These are phyloP conservation scores for Hypoxylon sp. DNA, from an alignment of 2,329 filamentous ascomycete genomes.

Conservation along the genomic window DNA sequence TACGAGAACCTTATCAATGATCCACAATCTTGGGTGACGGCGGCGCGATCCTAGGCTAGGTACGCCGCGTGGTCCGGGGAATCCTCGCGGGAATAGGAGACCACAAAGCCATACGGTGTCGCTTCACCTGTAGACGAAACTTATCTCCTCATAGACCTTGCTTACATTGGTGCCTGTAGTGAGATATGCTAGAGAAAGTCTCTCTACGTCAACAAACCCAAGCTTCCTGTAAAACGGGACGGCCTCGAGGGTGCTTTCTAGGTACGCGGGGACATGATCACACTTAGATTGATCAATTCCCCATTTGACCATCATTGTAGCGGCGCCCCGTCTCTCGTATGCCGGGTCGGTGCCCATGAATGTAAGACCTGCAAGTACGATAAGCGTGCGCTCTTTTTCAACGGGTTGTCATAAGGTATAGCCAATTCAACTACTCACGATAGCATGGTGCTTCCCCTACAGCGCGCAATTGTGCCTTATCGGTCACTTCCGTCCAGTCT, in stretches of 20 bases:
- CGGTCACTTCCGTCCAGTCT: conserved; percentile 34
- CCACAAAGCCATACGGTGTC: background rate
- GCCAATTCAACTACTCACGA: conserved; percentile 32
- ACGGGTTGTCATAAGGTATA: background rate
- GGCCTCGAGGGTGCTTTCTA: conserved; percentile 48
- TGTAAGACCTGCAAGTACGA: conserved; percentile 35
- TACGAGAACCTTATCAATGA: background rate
- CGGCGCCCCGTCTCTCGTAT: conserved; percentile 41
- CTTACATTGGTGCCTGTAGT: background rate
- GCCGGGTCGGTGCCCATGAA: conserved; percentile 45
- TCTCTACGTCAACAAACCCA: conserved; percentile 35
- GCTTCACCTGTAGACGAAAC: conserved; percentile 31
- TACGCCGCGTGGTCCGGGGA: too few relatives aligned
- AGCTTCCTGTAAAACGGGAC: conserved; percentile 42
- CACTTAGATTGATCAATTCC: conserved; percentile 37
- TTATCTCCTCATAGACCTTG: conserved; percentile 41
- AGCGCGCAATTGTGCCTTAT: conserved; percentile 29
- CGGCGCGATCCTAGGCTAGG: background rate
- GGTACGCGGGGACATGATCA: conserved; percentile 29
- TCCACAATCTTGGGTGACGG: background rate
- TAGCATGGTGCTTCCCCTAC: conserved; percentile 40
- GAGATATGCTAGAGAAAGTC: conserved; percentile 34
- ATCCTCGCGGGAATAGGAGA: background rate
- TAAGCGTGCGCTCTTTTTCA: too few relatives aligned
- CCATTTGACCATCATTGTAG: conserved; percentile 42